Evolutionary conservation across 2,329 filamentous ascomycete genomes (phyloP).

Genomic region (Camillea tinctor): DNA sequence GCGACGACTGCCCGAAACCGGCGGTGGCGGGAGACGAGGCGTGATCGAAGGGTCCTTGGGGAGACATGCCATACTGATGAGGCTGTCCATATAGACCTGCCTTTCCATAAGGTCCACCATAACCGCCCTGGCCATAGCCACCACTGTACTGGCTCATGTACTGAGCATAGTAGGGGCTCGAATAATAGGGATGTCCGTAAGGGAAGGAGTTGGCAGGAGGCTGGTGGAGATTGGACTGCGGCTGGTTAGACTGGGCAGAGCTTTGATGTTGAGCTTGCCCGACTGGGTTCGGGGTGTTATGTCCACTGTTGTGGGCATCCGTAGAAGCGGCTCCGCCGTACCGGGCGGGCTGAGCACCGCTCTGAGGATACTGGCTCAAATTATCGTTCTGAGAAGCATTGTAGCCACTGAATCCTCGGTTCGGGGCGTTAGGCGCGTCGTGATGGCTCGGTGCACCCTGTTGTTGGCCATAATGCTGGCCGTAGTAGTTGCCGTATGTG

Average conservation of each 20-base stretch:
- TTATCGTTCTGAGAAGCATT: constrained; percentile 62
- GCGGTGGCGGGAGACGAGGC: constrained; percentile 48
- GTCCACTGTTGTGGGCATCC: constrained; percentile 81
- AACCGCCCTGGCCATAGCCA: constrained; percentile 53
- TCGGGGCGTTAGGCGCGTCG: constrained; percentile 69
- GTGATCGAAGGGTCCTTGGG: constrained; percentile 57
- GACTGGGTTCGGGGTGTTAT: constrained; percentile 85
- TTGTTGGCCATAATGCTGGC: constrained; percentile 57
- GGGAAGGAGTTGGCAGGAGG: constrained; percentile 27
- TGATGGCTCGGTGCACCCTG: constrained; percentile 64
- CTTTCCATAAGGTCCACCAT: constrained; percentile 53
- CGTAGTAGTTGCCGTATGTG: constrained; percentile 76
- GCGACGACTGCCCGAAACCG: constrained; percentile 53
- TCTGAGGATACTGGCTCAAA: constrained; percentile 71
- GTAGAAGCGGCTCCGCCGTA: constrained; percentile 56
- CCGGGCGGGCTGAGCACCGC: constrained; percentile 64
- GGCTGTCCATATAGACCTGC: constrained; percentile 54
- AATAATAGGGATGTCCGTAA: constrained; percentile 49
- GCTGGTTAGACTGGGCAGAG: constrained; percentile 32
- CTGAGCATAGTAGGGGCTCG: constrained; percentile 61
- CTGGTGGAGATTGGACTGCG: constrained; percentile 39
- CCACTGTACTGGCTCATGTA: constrained; percentile 53
- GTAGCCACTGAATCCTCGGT: constrained; percentile 78
- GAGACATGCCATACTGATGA: constrained; percentile 53
- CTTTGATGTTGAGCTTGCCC: constrained; percentile 50